These are phyloP conservation scores for Strigomonas culicis DNA, from an alignment of 208 protist species.

Conservation along the genomic window DNA sequence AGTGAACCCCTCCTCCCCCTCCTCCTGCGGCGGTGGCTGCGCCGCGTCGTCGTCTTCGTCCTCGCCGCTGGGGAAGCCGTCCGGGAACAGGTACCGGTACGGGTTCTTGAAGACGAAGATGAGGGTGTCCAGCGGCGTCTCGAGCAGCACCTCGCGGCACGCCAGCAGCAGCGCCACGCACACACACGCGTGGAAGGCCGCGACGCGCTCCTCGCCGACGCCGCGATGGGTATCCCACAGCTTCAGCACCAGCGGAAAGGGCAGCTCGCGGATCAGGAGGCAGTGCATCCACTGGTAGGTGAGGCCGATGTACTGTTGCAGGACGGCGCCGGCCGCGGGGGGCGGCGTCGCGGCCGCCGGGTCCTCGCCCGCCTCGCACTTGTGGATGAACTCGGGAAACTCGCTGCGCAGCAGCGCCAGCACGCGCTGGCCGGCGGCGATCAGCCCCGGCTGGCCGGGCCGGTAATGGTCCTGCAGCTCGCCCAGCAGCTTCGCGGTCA, in stretches of 20 bases:
- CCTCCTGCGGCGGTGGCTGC: neutral
- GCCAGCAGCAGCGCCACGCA: conserved; percentile 75
- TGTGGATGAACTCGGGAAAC: neutral
- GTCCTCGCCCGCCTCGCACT: neutral
- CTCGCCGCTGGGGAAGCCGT: neutral
- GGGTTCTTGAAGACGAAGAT: conserved; percentile 37
- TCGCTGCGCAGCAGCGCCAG: conserved; percentile 34
- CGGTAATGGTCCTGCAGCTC: conserved; percentile 91
- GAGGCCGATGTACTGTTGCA: conserved; percentile 64
- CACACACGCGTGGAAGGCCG: conserved; percentile 83
- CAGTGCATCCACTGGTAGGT: conserved; percentile 94
- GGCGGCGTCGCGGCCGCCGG: conserved; percentile 13
- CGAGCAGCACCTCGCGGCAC: conserved; percentile 23
- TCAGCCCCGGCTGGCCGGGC: conserved; percentile 83
- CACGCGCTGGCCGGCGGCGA: conserved; percentile 54
- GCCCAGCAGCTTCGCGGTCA: conserved; percentile 79
- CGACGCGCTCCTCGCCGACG: conserved; percentile 41
- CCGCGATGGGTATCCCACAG: conserved; percentile 92
- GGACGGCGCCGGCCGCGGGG: conserved; percentile 10
- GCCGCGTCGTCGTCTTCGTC: neutral
- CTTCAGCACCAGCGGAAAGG: conserved; percentile 61
- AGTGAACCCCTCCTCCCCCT: conserved; percentile 10
- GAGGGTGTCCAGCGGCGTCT: conserved; percentile 22
- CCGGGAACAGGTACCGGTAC: conserved; percentile 14
- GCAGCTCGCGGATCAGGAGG: conserved; percentile 86